These are phyloP conservation scores for Tremella yokohamensis DNA, from an alignment of 768 basidiomycete genomes.

Conservation along the genomic window DNA sequence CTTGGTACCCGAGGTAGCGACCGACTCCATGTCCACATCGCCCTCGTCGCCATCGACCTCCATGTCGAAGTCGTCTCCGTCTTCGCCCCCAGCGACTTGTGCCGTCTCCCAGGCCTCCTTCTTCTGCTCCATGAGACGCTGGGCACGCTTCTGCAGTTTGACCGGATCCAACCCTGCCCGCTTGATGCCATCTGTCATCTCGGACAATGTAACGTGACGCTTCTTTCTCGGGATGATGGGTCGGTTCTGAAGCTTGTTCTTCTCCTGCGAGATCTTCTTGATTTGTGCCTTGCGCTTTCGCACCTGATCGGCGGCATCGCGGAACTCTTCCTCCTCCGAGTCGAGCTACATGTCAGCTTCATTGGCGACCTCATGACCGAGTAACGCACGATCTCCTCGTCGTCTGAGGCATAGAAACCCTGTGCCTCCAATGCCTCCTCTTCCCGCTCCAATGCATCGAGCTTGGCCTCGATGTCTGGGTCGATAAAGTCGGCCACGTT, in stretches of 20 bases:
- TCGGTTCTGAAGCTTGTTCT: slow-evolving; percentile 84
- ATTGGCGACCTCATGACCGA: background rate
- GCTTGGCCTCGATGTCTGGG: slow-evolving; percentile 91
- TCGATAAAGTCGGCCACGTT: slow-evolving; percentile 98
- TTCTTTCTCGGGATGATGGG: slow-evolving; percentile 68
- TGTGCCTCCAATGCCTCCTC: slow-evolving; percentile 90
- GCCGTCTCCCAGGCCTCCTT: slow-evolving; percentile 64
- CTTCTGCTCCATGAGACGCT: slow-evolving; percentile 58
- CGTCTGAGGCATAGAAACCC: slow-evolving; percentile 87
- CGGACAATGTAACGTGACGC: slow-evolving; percentile 63
- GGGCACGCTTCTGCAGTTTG: slow-evolving; percentile 81
- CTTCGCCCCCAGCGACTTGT: slow-evolving; percentile 55
- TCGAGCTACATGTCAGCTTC: slow-evolving; percentile 53
- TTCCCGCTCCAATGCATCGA: slow-evolving; percentile 93
- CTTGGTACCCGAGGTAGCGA: slow-evolving; percentile 32
- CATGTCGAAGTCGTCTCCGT: slow-evolving; percentile 61
- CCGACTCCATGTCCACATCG: slow-evolving; percentile 12
- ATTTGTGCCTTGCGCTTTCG: slow-evolving; percentile 63
- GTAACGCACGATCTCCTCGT: slow-evolving; percentile 68
- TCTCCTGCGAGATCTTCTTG: slow-evolving; percentile 62
- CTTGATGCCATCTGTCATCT: slow-evolving; percentile 76
- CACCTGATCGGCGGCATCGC: slow-evolving; percentile 64
- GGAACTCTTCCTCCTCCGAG: slow-evolving; percentile 62
- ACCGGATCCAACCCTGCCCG: slow-evolving; percentile 85
- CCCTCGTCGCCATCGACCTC: slow-evolving; percentile 31